These are phyloP conservation scores for Digitaria exilis DNA, from an alignment of 202 grass and related monocot species.

Conservation along the genomic window DNA sequence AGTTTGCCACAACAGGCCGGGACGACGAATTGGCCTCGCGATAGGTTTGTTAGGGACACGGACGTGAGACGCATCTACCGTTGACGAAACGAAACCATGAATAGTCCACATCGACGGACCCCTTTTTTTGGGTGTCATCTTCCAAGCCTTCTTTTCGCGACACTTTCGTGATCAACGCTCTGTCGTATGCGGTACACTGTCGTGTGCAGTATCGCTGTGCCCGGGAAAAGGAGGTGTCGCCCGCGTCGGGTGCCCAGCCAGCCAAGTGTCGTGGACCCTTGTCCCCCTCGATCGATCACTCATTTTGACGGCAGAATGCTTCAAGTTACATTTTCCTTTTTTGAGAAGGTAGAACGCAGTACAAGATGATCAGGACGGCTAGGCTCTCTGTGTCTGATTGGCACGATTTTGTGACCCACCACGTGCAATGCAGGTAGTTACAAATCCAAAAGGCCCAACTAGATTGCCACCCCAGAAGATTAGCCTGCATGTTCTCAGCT, in stretches of 20 bases:
- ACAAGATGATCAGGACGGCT: neutral
- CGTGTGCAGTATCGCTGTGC: constrained; percentile 2
- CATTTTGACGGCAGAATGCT: neutral
- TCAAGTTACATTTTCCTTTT: neutral
- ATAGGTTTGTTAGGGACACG: neutral
- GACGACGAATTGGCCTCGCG: neutral
- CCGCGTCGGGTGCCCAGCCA: neutral
- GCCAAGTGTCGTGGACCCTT: neutral
- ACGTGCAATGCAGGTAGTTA: neutral
- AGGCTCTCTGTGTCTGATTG: neutral
- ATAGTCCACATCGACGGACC: neutral
- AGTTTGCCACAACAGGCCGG: neutral
- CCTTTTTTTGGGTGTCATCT: neutral
- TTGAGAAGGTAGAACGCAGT: neutral
- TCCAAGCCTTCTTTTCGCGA: neutral
- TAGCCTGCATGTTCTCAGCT: neutral
- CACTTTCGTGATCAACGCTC: neutral
- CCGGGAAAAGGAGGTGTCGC: neutral
- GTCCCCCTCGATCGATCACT: neutral
- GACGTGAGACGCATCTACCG: neutral
- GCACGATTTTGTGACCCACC: neutral
- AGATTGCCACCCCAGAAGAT: neutral
- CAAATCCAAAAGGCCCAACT: neutral
- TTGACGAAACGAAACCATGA: neutral
- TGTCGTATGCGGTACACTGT: neutral